Conservation (phyloP, 2,329 filamentous ascomycete genomes). For the Trichoderma sp. region DNA sequence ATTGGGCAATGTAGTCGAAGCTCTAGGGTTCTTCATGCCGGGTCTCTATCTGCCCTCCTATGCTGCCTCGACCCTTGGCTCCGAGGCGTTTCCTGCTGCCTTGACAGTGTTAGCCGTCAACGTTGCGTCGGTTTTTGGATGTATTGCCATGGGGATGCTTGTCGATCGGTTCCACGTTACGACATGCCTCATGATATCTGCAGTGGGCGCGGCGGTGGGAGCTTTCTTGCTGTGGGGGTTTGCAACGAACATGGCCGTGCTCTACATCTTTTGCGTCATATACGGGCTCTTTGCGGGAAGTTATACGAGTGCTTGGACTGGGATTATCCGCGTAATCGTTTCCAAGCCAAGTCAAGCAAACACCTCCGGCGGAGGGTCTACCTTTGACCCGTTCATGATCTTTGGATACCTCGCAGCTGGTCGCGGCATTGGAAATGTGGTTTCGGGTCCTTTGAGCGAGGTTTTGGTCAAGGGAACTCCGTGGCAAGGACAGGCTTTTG, state of each 20-base stretch:
- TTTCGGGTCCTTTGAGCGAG: slow-evolving; percentile 60
- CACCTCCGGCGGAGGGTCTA: slow-evolving; percentile 27
- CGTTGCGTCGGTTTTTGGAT: slow-evolving; percentile 58
- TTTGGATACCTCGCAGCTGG: slow-evolving; percentile 62
- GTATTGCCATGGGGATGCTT: slow-evolving; percentile 57
- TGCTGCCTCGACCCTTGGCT: slow-evolving; percentile 50
- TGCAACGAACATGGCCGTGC: slow-evolving; percentile 51
- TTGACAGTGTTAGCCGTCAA: slow-evolving; percentile 60
- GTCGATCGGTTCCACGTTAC: slow-evolving; percentile 54
- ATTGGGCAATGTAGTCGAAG: slow-evolving; percentile 58
- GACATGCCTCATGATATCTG: slow-evolving; percentile 57
- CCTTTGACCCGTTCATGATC: slow-evolving; percentile 56
- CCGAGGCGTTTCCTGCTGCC: slow-evolving; percentile 50
- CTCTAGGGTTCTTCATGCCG: slow-evolving; percentile 62
- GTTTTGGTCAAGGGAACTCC: slow-evolving; percentile 51
- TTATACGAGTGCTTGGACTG: slow-evolving; percentile 60
- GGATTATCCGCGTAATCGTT: slow-evolving; percentile 49
- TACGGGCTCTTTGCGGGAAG: slow-evolving; percentile 66
- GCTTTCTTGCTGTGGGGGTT: slow-evolving; percentile 64
- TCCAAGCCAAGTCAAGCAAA: slow-evolving; percentile 18
- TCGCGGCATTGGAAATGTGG: slow-evolving; percentile 64
- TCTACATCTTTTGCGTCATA: slow-evolving; percentile 60
- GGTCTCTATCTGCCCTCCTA: slow-evolving; percentile 63
- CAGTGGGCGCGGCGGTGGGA: slow-evolving; percentile 55
- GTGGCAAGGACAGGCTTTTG: slow-evolving; percentile 44